These are phyloP conservation scores for Neocatenulostroma microsporum DNA, from an alignment of 2,329 filamentous ascomycete species.

Conservation along the genomic window DNA sequence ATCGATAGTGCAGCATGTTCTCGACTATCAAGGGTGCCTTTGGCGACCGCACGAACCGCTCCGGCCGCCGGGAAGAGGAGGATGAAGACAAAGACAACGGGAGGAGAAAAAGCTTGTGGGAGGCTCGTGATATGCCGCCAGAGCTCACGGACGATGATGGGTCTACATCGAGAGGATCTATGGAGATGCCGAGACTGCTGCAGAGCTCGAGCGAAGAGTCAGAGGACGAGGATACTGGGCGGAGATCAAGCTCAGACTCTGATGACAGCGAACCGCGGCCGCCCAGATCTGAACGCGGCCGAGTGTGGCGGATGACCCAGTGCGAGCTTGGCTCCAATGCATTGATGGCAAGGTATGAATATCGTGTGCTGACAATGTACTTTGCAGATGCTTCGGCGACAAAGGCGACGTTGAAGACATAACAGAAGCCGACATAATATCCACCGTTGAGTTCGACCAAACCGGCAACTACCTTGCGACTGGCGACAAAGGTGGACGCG, in stretches of 20 bases:
- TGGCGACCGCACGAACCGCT: conserved; percentile 20
- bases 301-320: neutral
- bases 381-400: conserved; percentile 87
- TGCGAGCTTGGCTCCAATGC: neutral
- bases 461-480: conserved; percentile 84
- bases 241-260: neutral
- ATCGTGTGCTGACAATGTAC: conserved; percentile 1
- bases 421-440: conserved; percentile 93
- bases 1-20: conserved; percentile 22
- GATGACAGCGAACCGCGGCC: no score
- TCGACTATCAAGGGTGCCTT: conserved; percentile 14
- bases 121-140: no score
- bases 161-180: no score
- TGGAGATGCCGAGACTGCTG: no score
- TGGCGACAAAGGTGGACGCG: conserved; percentile 80
- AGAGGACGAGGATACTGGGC: neutral
- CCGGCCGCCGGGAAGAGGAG: conserved; percentile 5
- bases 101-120: neutral
- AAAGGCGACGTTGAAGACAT: conserved; percentile 99
- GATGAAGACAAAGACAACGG: conserved; percentile 5
- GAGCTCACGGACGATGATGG: neutral
- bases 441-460: conserved; percentile 83
- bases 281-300: no score
- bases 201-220: no score
- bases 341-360: neutral